These are phyloP conservation scores for Dentipellis sp. DNA, from an alignment of 768 basidiomycete species.

Conservation along the genomic window DNA sequence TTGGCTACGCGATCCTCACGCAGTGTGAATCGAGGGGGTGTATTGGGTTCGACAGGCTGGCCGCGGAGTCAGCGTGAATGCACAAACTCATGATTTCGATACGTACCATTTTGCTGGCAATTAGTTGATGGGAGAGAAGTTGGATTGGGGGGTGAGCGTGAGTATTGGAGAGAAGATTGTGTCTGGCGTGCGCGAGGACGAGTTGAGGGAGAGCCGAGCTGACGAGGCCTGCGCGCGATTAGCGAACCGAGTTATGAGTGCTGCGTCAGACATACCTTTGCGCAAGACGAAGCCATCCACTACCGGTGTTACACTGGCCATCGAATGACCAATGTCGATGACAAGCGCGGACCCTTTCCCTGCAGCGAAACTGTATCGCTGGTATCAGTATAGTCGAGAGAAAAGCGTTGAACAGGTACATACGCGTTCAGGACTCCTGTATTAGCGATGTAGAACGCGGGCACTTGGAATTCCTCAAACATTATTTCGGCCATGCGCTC, in stretches of 20 bases:
- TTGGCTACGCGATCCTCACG: slow-evolving; percentile 65
- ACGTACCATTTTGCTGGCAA: slow-evolving; percentile 65
- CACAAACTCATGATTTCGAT: slow-evolving; percentile 9
- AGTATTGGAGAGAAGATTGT: slow-evolving; percentile 46
- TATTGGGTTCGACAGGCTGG: slow-evolving; percentile 66
- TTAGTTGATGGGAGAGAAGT: slow-evolving; percentile 79
- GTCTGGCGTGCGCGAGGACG: slow-evolving; percentile 70
- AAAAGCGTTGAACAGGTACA: slow-evolving; percentile 17
- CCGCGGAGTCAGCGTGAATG: not conserved
- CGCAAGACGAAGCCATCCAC: slow-evolving; percentile 96
- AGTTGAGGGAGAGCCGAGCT: slow-evolving; percentile 72
- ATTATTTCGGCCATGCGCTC: slow-evolving; percentile 95
- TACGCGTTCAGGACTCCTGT: slow-evolving; percentile 91
- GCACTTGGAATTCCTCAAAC: slow-evolving; percentile 93
- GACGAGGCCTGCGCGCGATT: slow-evolving; percentile 51
- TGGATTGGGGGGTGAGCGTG: slow-evolving; percentile 50
- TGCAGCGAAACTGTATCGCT: slow-evolving; percentile 69
- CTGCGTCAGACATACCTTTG: slow-evolving; percentile 50
- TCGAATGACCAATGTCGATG: slow-evolving; percentile 85
- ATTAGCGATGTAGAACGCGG: slow-evolving; percentile 96
- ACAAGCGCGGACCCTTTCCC: slow-evolving; percentile 97
- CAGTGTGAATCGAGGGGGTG: slow-evolving; percentile 55
- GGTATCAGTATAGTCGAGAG: not conserved
- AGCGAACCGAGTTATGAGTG: not conserved
- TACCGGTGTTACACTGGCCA: slow-evolving; percentile 88